Conservation (phyloP, 495 filamentous ascomycete species). For the Aspergillus conjunctus region DNA sequence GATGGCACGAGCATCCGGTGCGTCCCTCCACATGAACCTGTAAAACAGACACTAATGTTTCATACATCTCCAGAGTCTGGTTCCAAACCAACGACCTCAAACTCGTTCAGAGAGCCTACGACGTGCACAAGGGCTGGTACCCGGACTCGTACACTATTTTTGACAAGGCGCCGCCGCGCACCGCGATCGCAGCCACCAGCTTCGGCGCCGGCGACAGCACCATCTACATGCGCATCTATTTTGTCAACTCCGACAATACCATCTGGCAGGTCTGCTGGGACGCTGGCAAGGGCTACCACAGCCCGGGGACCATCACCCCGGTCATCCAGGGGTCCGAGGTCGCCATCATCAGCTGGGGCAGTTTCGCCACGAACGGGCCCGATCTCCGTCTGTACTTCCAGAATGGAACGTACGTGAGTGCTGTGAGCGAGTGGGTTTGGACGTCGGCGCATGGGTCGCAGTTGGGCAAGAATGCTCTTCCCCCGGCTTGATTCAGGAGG, state of each 20-base stretch:
- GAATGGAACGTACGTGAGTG: conserved; percentile 24
- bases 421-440: conserved; percentile 21
- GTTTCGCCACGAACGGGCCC: background rate
- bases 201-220: background rate
- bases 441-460: conserved; percentile 13
- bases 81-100: conserved; percentile 11
- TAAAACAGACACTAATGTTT: background rate
- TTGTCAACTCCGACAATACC: conserved; percentile 1
- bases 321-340: conserved; percentile 22
- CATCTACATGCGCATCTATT: conserved; percentile 20
- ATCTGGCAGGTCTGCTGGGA: conserved; percentile 7
- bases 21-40: background rate
- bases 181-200: conserved; percentile 22
- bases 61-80: conserved; percentile 23
- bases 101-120: conserved; percentile 19
- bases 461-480: conserved; percentile 17
- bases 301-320: conserved; percentile 16
- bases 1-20: background rate
- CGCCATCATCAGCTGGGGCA: conserved; percentile 19
- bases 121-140: conserved; percentile 25
- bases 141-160: conserved; percentile 8
- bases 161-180: conserved; percentile 6
- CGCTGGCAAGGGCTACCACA: conserved; percentile 15
- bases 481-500: conserved; percentile 18
- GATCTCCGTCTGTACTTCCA: conserved; percentile 25